These are phyloP conservation scores for Cryphonectria nitschkei DNA, from an alignment of 2,329 filamentous ascomycete species.

Conservation along the genomic window DNA sequence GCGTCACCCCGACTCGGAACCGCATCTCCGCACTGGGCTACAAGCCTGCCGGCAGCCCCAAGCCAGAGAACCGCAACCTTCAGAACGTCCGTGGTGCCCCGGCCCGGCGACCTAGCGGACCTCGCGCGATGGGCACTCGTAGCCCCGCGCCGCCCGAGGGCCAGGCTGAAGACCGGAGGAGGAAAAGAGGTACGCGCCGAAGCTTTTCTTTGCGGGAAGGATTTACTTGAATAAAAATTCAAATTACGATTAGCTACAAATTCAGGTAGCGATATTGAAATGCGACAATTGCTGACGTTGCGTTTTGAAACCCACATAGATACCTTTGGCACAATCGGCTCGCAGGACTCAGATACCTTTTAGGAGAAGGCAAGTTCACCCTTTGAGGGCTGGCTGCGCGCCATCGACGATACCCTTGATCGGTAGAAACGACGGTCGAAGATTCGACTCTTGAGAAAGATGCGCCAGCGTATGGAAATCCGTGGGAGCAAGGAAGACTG, in stretches of 20 bases:
- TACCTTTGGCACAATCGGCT: conserved; percentile 56
- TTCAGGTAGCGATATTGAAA: not conserved
- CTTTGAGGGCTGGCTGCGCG: conserved; percentile 26
- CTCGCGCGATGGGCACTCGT: conserved; percentile 64
- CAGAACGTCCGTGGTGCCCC: conserved; percentile 57
- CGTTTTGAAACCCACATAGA: conserved; percentile 39
- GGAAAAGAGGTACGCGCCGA: conserved; percentile 58
- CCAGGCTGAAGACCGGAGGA: conserved; percentile 51
- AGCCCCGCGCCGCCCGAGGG: conserved; percentile 42
- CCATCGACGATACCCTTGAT: conserved; percentile 21
- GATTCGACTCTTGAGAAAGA: not conserved
- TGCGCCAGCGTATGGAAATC: not conserved
- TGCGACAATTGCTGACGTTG: conserved; percentile 6
- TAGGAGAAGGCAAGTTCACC: conserved; percentile 38
- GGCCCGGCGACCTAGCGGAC: conserved; percentile 59
- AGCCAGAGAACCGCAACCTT: conserved; percentile 60
- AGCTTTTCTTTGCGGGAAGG: conserved; percentile 5
- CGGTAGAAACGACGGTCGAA: conserved; percentile 16
- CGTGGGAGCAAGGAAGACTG: not conserved
- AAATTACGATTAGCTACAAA: not conserved
- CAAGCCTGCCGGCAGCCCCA: conserved; percentile 51
- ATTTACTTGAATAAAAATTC: not conserved
- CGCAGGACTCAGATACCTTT: conserved; percentile 59
- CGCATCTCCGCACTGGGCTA: conserved; percentile 46
- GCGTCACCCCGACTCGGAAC: conserved; percentile 51